phyloP scores from a whole-genome alignment of 164 flowering plant species.

The Vitis cinerea region DNA sequence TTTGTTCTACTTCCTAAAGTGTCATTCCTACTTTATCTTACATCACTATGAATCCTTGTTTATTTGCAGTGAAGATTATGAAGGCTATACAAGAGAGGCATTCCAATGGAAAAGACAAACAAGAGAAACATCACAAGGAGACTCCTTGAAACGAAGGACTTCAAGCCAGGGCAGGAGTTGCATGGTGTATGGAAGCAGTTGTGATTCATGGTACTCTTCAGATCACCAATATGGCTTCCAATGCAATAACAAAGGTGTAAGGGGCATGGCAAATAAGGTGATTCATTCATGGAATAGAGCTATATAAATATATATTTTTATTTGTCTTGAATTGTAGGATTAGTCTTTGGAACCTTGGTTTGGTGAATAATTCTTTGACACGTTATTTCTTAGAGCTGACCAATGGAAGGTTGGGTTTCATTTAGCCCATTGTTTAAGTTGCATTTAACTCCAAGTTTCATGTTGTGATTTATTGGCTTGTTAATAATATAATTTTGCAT shows the following conservation, averaged over 20 bases:
- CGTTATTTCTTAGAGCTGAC: not conserved
- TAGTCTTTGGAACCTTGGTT: not conserved
- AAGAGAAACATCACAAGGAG: conserved; percentile 35
- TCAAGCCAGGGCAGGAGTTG: conserved; percentile 33
- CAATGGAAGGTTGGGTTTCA: not conserved
- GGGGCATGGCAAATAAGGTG: conserved; percentile 56
- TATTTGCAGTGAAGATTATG: conserved; percentile 57
- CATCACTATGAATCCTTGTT: not conserved
- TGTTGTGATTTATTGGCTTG: not conserved
- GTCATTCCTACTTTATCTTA: not conserved
- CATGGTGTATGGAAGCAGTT: conserved; percentile 23
- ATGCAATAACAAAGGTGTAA: conserved; percentile 30
- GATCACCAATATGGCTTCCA: conserved; percentile 41
- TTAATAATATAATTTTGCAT: not conserved
- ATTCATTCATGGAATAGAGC: not conserved
- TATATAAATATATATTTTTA: not conserved
- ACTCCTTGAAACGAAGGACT: conserved; percentile 33
- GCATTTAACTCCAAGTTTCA: not conserved
- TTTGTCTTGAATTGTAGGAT: not conserved
- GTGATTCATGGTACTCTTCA: conserved; percentile 30
- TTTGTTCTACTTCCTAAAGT: not conserved
- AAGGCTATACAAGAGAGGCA: conserved; percentile 49
- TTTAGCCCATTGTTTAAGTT: not conserved
- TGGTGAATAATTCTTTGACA: not conserved
- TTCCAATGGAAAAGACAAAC: conserved; percentile 55